These are phyloP conservation scores for Russula olivacea DNA, from an alignment of 768 basidiomycete species.

Conservation along the genomic window DNA sequence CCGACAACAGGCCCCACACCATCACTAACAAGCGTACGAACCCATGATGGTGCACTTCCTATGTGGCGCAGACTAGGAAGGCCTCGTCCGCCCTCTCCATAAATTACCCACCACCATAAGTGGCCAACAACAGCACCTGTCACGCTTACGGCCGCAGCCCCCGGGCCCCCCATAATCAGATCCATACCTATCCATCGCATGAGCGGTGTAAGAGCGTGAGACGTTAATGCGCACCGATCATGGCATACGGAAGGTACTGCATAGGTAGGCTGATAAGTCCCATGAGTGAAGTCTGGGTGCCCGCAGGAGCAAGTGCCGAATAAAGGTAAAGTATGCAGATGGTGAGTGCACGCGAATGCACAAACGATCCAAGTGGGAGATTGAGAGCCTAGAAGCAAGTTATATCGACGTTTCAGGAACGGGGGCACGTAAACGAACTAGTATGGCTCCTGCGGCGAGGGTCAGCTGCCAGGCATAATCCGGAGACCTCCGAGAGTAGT, in stretches of 20 bases:
- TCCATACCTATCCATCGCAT: slow-evolving; percentile 41
- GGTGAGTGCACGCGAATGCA: slow-evolving; percentile 62
- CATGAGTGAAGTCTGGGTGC: slow-evolving; percentile 66
- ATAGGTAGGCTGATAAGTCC: slow-evolving; percentile 73
- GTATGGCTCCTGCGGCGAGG: slow-evolving; percentile 47
- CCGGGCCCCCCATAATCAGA: slow-evolving; percentile 54
- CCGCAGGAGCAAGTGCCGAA: slow-evolving; percentile 58
- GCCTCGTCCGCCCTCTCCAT: slow-evolving; percentile 48
- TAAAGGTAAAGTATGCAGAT: slow-evolving; percentile 64
- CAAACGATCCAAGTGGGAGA: slow-evolving; percentile 48
- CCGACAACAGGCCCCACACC: slow-evolving; percentile 33
- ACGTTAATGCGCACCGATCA: slow-evolving; percentile 40
- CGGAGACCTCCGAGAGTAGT: slow-evolving; percentile 54
- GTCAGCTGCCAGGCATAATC: slow-evolving; percentile 75
- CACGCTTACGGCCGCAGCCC: slow-evolving; percentile 48
- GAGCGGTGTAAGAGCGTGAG: neutral
- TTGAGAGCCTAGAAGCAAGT: slow-evolving; percentile 42
- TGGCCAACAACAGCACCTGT: slow-evolving; percentile 76
- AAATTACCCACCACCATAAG: slow-evolving; percentile 72
- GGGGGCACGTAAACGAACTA: slow-evolving; percentile 37
- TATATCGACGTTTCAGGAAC: neutral
- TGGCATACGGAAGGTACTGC: slow-evolving; percentile 64
- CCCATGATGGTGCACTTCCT: slow-evolving; percentile 27
- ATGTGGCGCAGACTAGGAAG: slow-evolving; percentile 52
- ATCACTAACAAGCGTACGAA: slow-evolving; percentile 26